A percentile compares a stretch with the other conserved stretches of the same genome.
Conservation (phyloP, 495 filamentous ascomycete genomes). For the Oidiodendron maius region DNA sequence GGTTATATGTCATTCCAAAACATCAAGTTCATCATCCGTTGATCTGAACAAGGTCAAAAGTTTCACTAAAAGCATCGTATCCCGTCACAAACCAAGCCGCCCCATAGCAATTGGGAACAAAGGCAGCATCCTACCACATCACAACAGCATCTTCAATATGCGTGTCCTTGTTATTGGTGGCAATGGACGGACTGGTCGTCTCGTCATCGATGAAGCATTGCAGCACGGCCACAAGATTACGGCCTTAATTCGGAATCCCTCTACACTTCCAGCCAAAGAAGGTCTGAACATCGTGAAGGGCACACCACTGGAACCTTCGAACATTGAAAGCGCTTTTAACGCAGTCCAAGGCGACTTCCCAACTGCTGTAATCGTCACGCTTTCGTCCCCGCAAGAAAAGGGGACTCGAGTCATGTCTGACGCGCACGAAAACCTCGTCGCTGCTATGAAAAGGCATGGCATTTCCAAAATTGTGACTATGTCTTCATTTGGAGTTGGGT, state of each 20-base stretch:
- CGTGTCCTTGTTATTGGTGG: slow-evolving; percentile 38
- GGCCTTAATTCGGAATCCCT: slow-evolving; percentile 34
- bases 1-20: slow-evolving; percentile 12
- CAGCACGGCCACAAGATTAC: slow-evolving; percentile 33
- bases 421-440: slow-evolving; percentile 25
- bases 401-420: slow-evolving; percentile 20
- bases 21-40: too few relatives aligned
- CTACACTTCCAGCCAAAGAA: slow-evolving; percentile 20
- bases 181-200: slow-evolving; percentile 36
- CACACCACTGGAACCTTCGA: slow-evolving; percentile 29
- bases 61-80: slow-evolving; percentile 18
- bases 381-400: slow-evolving; percentile 18
- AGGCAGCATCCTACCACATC: slow-evolving; percentile 10
- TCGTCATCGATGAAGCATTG: slow-evolving; percentile 35
- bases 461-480: slow-evolving; percentile 32
- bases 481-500: slow-evolving; percentile 33
- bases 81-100: slow-evolving; percentile 15
- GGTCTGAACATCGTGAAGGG: slow-evolving; percentile 31
- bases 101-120: slow-evolving; percentile 16
- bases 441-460: slow-evolving; percentile 31
- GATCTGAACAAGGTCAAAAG: slow-evolving; percentile 16
- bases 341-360: slow-evolving; percentile 20
- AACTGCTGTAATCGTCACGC: slow-evolving; percentile 31
- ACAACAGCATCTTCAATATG: slow-evolving; percentile 26
- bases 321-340: slow-evolving; percentile 31